phyloP scores from a whole-genome alignment of 1,284 basidiomycete species.

The Microbotryomycetes sp. region DNA sequence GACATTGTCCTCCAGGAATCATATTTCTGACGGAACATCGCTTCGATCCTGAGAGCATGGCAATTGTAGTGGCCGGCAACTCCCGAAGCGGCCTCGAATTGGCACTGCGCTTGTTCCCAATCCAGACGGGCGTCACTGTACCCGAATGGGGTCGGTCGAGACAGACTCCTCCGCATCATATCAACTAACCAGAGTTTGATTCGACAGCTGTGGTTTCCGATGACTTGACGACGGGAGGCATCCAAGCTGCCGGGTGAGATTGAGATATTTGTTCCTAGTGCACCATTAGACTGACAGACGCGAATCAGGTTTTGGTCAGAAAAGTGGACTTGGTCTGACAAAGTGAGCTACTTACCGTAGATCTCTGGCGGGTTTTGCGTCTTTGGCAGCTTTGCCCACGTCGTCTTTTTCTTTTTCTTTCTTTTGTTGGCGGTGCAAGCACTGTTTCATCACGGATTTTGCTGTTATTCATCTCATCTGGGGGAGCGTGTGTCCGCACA shows the following conservation, averaged over 20 bases:
- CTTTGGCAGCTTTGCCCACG: too few species aligned
- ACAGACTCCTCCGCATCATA: too few species aligned
- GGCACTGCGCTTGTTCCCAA: conserved; percentile 1
- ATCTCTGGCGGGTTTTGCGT: too few species aligned
- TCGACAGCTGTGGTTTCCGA: background rate
- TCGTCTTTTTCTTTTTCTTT: too few species aligned
- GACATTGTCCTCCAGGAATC: background rate
- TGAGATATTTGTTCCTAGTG: background rate
- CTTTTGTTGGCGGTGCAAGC: too few species aligned
- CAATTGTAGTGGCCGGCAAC: background rate
- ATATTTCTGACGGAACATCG: background rate
- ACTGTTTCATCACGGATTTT: too few species aligned
- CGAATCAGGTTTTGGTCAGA: background rate
- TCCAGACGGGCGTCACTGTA: background rate
- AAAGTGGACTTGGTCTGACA: background rate
- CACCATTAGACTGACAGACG: background rate
- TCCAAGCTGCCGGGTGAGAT: conserved; percentile 8
- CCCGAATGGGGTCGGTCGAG: conserved; percentile 3
- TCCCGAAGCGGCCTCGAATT: background rate
- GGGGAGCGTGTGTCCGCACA: too few species aligned
- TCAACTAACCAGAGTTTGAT: too few species aligned
- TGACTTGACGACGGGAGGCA: background rate
- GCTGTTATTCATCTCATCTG: too few species aligned
- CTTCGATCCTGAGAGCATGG: background rate
- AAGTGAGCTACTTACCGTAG: background rate